phyloP scores from a whole-genome alignment of 2,329 filamentous ascomycete species.

The Fusarium pseudoanthophilum region DNA sequence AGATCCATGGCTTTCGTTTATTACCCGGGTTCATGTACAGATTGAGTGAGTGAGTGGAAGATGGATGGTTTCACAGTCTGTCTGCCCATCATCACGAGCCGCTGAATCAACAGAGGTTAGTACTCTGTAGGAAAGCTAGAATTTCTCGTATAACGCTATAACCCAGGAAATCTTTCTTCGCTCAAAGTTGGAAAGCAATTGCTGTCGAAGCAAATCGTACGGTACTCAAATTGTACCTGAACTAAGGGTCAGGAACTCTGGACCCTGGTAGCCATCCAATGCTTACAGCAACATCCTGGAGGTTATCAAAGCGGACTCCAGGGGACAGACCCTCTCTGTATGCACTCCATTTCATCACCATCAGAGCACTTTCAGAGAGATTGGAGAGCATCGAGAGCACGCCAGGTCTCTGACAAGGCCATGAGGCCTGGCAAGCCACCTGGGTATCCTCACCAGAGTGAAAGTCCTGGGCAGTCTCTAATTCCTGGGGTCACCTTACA shows the following conservation, averaged over 20 bases:
- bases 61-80: background rate
- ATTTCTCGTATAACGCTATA: background rate
- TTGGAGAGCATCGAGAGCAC: slow-evolving; percentile 8
- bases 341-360: slow-evolving; percentile 25
- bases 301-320: slow-evolving; percentile 28
- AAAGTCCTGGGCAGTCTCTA: background rate
- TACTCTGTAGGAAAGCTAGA: background rate
- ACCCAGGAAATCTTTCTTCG: background rate
- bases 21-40: slow-evolving; percentile 4
- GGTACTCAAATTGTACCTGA: slow-evolving; percentile 18
- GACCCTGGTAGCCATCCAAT: slow-evolving; percentile 10
- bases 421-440: slow-evolving; percentile 3
- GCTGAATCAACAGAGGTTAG: background rate
- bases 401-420: slow-evolving; percentile 4
- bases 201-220: background rate
- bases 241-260: slow-evolving; percentile 2
- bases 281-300: slow-evolving; percentile 23
- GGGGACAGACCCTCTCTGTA: slow-evolving; percentile 24
- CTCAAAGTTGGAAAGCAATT: background rate
- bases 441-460: background rate
- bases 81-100: background rate
- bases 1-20: slow-evolving; percentile 15
- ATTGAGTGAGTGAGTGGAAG: background rate
- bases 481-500: slow-evolving; percentile 1
- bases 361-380: slow-evolving; percentile 19